Conservation (phyloP, 129 eudicot species). For the Pittosporum tobira region DNA sequence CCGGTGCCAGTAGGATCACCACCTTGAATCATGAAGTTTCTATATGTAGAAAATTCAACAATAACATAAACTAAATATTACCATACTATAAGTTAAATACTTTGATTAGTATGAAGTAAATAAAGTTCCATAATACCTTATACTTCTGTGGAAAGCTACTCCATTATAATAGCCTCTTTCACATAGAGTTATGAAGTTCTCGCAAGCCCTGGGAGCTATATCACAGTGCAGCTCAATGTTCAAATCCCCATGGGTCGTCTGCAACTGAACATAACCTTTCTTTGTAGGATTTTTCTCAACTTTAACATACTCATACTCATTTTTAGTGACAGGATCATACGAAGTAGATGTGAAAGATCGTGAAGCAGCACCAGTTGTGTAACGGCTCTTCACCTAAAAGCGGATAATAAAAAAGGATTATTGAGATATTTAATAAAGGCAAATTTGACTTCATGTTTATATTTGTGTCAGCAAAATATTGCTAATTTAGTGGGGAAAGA, state of each 20-base stretch:
- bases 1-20: conserved; percentile 99
- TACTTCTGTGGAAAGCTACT: conserved; percentile 81
- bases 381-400: conserved; percentile 79
- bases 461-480: not conserved
- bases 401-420: conserved; percentile 1
- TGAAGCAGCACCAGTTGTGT: conserved; percentile 94
- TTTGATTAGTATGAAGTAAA: not conserved
- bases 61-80: not conserved
- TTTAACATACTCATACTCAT: conserved; percentile 79
- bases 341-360: conserved; percentile 93
- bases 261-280: conserved; percentile 81
- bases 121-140: conserved; percentile 38
- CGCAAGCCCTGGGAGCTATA: conserved; percentile 92
- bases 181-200: conserved; percentile 88
- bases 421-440: not conserved
- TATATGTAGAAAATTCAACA: conserved; percentile 19
- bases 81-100: not conserved
- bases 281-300: conserved; percentile 90
- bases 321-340: conserved; percentile 77
- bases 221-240: conserved; percentile 96
- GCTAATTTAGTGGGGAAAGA: not conserved
- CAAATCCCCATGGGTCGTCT: conserved; percentile 92
- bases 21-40: conserved; percentile 99
- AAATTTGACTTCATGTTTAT: not conserved
- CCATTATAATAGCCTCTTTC: conserved; percentile 93